These are phyloP conservation scores for Trypanosoma theileri DNA, from an alignment of 208 protist species.

Conservation along the genomic window DNA sequence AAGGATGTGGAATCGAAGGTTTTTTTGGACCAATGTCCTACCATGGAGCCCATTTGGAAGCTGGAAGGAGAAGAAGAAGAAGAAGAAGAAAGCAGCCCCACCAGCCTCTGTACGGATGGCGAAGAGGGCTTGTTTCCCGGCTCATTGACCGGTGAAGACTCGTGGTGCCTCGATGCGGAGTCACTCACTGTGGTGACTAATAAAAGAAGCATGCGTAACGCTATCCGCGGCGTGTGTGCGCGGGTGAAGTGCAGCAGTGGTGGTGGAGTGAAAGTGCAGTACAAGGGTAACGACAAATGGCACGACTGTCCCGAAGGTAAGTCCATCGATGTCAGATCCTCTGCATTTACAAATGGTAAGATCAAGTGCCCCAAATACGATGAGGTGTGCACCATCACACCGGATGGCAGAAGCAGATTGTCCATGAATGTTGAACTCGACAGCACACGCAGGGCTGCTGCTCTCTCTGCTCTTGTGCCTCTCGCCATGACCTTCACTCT, in stretches of 20 bases:
- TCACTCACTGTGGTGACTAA: not conserved
- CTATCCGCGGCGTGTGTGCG: slow-evolving; percentile 26
- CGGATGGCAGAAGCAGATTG: not conserved
- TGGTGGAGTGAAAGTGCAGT: slow-evolving; percentile 7
- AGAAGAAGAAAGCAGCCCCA: not conserved
- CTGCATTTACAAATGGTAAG: not conserved
- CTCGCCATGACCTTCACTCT: too few species aligned
- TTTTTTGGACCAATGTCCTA: too few species aligned
- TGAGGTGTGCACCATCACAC: slow-evolving; percentile 19
- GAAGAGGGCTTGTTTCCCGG: too few species aligned
- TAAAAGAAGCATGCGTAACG: too few species aligned
- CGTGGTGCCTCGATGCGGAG: slow-evolving; percentile 6
- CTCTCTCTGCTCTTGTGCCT: too few species aligned
- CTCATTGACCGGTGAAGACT: not conserved
- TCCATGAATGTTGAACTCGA: too few species aligned
- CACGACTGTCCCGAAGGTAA: slow-evolving; percentile 7
- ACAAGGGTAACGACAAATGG: not conserved
- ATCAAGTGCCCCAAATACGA: slow-evolving; percentile 23
- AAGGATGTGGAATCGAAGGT: too few species aligned
- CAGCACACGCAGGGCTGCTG: too few species aligned
- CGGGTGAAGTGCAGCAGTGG: not conserved
- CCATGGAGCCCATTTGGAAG: too few species aligned
- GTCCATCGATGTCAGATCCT: not conserved
- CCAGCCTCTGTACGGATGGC: not conserved
- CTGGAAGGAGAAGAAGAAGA: too few species aligned